Evolutionary conservation across 2,329 filamentous ascomycete species (phyloP).

Genomic region (Chaetomium sp.): DNA sequence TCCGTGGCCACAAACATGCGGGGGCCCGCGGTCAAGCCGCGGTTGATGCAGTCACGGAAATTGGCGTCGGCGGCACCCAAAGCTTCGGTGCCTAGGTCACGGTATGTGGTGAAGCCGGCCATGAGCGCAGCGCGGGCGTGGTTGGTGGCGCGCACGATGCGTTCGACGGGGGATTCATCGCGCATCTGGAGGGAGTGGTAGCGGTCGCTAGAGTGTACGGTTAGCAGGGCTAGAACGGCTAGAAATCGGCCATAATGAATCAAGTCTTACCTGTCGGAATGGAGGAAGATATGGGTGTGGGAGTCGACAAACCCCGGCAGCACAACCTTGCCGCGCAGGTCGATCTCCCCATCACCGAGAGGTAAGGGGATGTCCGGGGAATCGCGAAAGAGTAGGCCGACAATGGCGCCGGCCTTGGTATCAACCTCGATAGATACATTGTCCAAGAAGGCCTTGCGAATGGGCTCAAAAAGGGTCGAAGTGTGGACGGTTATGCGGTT

Average conservation of each 20-base stretch:
- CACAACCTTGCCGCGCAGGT: slow-evolving; percentile 46
- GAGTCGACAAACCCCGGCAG: slow-evolving; percentile 49
- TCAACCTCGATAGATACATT: slow-evolving; percentile 40
- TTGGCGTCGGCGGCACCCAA: slow-evolving; percentile 44
- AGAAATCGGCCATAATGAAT: background rate
- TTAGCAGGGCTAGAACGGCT: background rate
- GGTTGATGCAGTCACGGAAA: slow-evolving; percentile 47
- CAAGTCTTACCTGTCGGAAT: slow-evolving; percentile 36
- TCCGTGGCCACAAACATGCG: slow-evolving; percentile 50
- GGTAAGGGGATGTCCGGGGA: slow-evolving; percentile 19
- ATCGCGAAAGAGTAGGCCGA: slow-evolving; percentile 27
- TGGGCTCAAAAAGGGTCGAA: slow-evolving; percentile 41
- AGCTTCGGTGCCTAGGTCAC: slow-evolving; percentile 49
- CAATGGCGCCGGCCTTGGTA: slow-evolving; percentile 35
- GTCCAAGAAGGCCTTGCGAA: slow-evolving; percentile 33
- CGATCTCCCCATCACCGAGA: slow-evolving; percentile 35
- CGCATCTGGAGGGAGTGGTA: slow-evolving; percentile 44
- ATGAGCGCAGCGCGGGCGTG: slow-evolving; percentile 46
- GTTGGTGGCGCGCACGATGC: slow-evolving; percentile 47
- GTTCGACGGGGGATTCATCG: slow-evolving; percentile 52
- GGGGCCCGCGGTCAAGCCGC: slow-evolving; percentile 47
- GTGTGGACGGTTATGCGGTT: slow-evolving; percentile 36
- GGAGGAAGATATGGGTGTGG: slow-evolving; percentile 51
- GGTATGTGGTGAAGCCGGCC: slow-evolving; percentile 53
- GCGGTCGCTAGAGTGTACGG: slow-evolving; percentile 29